Base-by-base conservation (phyloP, 225 moss, liverwort and hornwort species). In the Asterella californica region DNA sequence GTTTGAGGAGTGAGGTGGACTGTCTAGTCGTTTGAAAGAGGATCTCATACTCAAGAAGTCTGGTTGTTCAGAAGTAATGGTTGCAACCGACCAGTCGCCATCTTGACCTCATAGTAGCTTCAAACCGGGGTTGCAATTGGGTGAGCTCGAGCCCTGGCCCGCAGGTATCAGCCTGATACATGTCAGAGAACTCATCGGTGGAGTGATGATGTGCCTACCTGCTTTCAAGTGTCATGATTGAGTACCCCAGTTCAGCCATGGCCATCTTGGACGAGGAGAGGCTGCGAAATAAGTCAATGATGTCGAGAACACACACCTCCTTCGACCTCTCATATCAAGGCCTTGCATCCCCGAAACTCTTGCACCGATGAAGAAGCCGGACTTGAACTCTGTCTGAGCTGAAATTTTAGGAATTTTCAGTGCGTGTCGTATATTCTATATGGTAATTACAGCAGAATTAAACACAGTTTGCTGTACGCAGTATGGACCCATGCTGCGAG, bases 151-250 rank as follows among this genome's bases (percentile, higher is more conserved):
- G 15, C 67, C 34, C 21, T 37, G 2, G 67, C 67, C 67, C n/a
- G 34, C n/a, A 30, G 30, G 27, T 9, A 67, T 33, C 15, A 53
- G 29, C 27, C 27, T 27, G 25, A 64, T 70, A 70, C 70, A 45
- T 19, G 9, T 34, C 72, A 72, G 19, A 72, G 42, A 73, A 19
- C 29, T 50, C 73, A 52, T 73, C 49, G 14, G 29, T 73, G 48
- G 73, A 73, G 73, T 49, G 73, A 30, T 52, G 27, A 73, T n/a
- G 38, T 22, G 29, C 73, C 10, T 52, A 52, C 73, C 49, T 73
- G 37, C 27, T 29, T 6, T 52, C 38, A 17, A 9, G 19, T 48
- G 47, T 72, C 71, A n/a, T 72, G 46, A 47, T 46, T 47, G 42
- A 45, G 42, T 47, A 25, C 18, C 8, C 71, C 42, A 25, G 25